phyloP scores from a whole-genome alignment of 1,284 basidiomycete species.

The Mixia osmundae region DNA sequence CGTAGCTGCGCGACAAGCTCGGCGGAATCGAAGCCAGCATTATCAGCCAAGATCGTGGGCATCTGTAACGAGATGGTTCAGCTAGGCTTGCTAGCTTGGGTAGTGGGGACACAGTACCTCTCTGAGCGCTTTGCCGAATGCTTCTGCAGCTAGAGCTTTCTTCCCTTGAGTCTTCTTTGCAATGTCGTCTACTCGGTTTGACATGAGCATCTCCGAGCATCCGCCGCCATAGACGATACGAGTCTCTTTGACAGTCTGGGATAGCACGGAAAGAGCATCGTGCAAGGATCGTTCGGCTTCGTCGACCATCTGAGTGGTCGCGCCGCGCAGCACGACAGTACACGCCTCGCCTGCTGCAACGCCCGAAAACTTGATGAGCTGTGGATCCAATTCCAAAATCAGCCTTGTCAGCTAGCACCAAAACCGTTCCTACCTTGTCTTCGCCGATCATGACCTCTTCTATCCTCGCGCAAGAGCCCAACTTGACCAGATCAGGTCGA shows the following conservation, averaged over 20 bases:
- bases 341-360: conserved; percentile 97
- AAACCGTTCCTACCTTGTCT: conserved; percentile 46
- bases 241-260: conserved; percentile 94
- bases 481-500: conserved; percentile 71
- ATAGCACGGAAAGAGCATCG: conserved; percentile 88
- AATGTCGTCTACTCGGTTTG: conserved; percentile 72
- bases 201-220: conserved; percentile 96
- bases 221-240: conserved; percentile 83
- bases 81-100: not conserved
- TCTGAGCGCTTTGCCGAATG: conserved; percentile 65
- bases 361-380: conserved; percentile 98
- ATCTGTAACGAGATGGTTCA: conserved; percentile 28
- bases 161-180: conserved; percentile 71
- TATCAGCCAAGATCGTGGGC: conserved; percentile 89
- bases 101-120: conserved; percentile 27
- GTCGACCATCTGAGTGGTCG: conserved; percentile 95
- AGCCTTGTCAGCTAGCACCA: not conserved
- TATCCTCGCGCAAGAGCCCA: conserved; percentile 80
- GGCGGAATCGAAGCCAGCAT: conserved; percentile 91
- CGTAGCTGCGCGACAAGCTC: conserved; percentile 76
- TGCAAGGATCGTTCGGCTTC: conserved; percentile 95
- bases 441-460: conserved; percentile 99
- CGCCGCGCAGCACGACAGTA: conserved; percentile 89
- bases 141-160: conserved; percentile 83
- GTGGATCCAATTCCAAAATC: conserved; percentile 4